Base-by-base conservation (phyloP, 768 basidiomycete species). In the Boletellus emodensis region DNA sequence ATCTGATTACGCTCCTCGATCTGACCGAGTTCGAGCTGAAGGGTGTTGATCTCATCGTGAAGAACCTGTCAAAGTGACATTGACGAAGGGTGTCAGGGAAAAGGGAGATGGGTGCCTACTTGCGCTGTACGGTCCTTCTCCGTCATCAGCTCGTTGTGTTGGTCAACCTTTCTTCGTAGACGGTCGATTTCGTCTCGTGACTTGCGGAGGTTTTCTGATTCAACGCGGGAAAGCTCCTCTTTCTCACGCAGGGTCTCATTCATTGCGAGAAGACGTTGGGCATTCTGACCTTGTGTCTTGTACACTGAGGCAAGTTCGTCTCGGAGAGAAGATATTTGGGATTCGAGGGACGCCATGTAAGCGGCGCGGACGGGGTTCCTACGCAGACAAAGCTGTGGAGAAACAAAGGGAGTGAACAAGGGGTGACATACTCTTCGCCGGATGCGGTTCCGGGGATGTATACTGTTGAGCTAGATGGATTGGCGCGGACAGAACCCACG, bases 211-310 rank as follows among this genome's bases (percentile, higher is more conserved):
- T 80, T 83, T 64, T 96, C 94, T 2, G 86, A 77, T 53, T 94
- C 85, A 36, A 88, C 77, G 52, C 93, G 79, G 4, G 87, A 82
- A 32, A 87, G 66, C 57, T 97, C 94, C 63, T 97, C 94, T 68
- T 93, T 87, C 68, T 94, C 94, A 44, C 93, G 84, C 8, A 98
- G 76, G 1, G 91, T 92, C 69, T 99, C 96, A 53, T 91, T 94
- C 85, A 99, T 92, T 4, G 88, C 80, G 13, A 99, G 76, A 8
- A 95, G 80, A 35, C 93, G 81, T 66, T 96, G 94, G 1, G 94
- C 90, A 67, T 96, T 95, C 71, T 95, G 92, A 4, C 91, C 90
- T 55, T 98, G 94, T 0, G 92, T 90, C 69, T 95, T 94, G 76
- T 98, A 99, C 1, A 95, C 84, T 9, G 88, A 90, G 3, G 94